Conservation (phyloP, 192 early-diverging fungal species). For the Coemansia sp. region DNA sequence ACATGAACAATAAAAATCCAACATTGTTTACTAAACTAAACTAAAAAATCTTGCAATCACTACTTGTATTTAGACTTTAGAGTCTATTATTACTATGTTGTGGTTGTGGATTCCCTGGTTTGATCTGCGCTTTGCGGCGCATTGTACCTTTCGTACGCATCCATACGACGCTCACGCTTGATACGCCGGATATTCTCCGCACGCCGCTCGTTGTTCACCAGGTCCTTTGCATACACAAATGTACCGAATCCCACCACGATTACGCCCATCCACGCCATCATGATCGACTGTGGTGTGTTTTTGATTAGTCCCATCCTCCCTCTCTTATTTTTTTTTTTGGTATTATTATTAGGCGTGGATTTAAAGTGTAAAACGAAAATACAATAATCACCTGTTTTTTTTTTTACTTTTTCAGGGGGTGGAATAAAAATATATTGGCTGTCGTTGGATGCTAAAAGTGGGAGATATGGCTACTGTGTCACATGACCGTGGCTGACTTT, state of each 20-base stretch:
- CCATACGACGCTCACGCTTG: slow-evolving; percentile 36
- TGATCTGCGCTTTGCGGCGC: not conserved
- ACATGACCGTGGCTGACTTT: too few relatives aligned
- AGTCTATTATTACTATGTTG: not conserved
- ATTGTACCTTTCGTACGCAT: slow-evolving; percentile 29
- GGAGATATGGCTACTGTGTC: too few relatives aligned
- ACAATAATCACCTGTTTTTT: too few relatives aligned
- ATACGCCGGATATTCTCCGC: slow-evolving; percentile 47
- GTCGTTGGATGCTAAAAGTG: too few relatives aligned
- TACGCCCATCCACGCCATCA: slow-evolving; percentile 34
- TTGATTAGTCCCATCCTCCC: slow-evolving; percentile 41
- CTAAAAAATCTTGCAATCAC: too few relatives aligned
- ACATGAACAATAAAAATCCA: too few relatives aligned
- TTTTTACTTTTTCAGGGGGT: too few relatives aligned
- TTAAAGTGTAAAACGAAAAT: too few relatives aligned
- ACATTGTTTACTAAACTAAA: too few relatives aligned
- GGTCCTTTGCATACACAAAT: slow-evolving; percentile 42
- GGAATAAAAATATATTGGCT: too few relatives aligned
- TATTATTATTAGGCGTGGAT: too few relatives aligned
- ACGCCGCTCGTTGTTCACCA: slow-evolving; percentile 45
- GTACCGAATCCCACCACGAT: slow-evolving; percentile 36
- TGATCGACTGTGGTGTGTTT: slow-evolving; percentile 47
- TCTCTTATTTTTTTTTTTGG: too few relatives aligned
- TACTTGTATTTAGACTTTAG: not conserved
- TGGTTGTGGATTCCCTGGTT: not conserved